Evolutionary conservation across 768 basidiomycete genomes (phyloP).

Genomic region (Agrocybe pediades): DNA sequence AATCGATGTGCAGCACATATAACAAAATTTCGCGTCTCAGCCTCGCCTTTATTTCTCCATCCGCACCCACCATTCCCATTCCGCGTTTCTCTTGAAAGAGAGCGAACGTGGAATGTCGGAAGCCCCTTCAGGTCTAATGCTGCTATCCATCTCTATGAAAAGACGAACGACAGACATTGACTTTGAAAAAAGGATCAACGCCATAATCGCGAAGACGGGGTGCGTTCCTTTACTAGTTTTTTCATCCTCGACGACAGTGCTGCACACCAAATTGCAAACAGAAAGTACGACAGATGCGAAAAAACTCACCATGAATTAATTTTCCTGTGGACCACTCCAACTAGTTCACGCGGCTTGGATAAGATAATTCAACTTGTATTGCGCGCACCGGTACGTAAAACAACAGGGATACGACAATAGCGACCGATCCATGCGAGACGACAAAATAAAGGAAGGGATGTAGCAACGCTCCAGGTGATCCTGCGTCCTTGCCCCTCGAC

Average conservation of each 20-base stretch:
- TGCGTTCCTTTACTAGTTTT: conserved; percentile 90
- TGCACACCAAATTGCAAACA: conserved; percentile 5
- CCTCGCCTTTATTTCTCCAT: conserved; percentile 89
- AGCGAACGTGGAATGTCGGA: conserved; percentile 28
- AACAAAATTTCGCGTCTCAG: conserved; percentile 67
- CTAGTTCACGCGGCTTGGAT: too few relatives aligned
- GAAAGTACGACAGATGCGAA: not conserved
- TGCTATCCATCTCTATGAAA: not conserved
- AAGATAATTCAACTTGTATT: conserved; percentile 10
- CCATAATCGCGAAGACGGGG: conserved; percentile 44
- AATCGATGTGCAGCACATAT: conserved; percentile 5
- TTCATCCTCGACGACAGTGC: conserved; percentile 60
- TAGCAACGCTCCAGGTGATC: conserved; percentile 87
- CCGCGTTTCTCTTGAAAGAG: conserved; percentile 21
- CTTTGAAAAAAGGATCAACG: conserved; percentile 3
- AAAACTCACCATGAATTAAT: not conserved
- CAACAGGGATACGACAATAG: not conserved
- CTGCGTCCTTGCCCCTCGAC: conserved; percentile 89
- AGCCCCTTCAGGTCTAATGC: conserved; percentile 16
- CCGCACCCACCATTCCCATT: conserved; percentile 57
- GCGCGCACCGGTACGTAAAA: conserved; percentile 18
- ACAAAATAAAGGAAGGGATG: conserved; percentile 36
- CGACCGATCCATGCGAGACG: conserved; percentile 10
- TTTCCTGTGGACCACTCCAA: too few relatives aligned
- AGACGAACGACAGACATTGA: not conserved